phyloP scores from a whole-genome alignment of 352 stramenopile genomes.

The Globisporangium nunn region DNA sequence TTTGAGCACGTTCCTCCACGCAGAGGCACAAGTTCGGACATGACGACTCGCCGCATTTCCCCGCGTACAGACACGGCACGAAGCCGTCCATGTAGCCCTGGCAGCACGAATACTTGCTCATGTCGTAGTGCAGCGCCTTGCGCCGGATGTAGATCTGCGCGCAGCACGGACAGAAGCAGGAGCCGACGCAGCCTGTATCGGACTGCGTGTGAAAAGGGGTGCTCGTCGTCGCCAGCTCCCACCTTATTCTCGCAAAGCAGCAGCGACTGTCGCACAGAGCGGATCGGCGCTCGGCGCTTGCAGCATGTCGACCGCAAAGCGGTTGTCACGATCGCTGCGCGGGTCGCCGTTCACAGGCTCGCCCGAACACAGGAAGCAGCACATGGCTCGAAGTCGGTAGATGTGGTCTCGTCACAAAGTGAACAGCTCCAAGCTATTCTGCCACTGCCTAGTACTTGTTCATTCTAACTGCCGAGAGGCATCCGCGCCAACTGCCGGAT shows the following conservation, averaged over 20 bases:
- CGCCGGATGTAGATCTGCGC: conserved; percentile 87
- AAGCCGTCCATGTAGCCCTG: conserved; percentile 90
- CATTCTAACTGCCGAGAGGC: too few species aligned
- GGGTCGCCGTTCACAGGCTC: conserved; percentile 62
- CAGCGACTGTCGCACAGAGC: conserved; percentile 47
- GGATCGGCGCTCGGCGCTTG: conserved; percentile 74
- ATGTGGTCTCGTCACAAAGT: conserved; percentile 1
- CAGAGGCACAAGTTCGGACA: conserved; percentile 90
- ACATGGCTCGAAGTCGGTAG: conserved; percentile 25
- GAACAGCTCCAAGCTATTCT: too few species aligned
- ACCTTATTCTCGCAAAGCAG: conserved; percentile 1
- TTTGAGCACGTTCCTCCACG: conserved; percentile 51
- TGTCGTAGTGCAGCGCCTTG: conserved; percentile 88
- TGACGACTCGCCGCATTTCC: conserved; percentile 75
- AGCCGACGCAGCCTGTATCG: conserved; percentile 42
- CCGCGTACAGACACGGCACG: conserved; percentile 81
- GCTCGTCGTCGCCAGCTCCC: neutral
- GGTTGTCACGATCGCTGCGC: conserved; percentile 57
- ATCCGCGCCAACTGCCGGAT: too few species aligned
- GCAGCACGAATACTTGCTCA: conserved; percentile 91
- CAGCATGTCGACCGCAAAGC: conserved; percentile 88
- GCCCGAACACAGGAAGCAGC: conserved; percentile 52
- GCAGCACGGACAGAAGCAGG: conserved; percentile 84
- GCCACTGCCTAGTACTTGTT: too few species aligned
- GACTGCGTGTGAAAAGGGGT: neutral